A percentile compares a stretch with the other conserved stretches of the same genome.
phyloP scores from a whole-genome alignment of 1,284 basidiomycete genomes.

The Puccinia horiana region DNA sequence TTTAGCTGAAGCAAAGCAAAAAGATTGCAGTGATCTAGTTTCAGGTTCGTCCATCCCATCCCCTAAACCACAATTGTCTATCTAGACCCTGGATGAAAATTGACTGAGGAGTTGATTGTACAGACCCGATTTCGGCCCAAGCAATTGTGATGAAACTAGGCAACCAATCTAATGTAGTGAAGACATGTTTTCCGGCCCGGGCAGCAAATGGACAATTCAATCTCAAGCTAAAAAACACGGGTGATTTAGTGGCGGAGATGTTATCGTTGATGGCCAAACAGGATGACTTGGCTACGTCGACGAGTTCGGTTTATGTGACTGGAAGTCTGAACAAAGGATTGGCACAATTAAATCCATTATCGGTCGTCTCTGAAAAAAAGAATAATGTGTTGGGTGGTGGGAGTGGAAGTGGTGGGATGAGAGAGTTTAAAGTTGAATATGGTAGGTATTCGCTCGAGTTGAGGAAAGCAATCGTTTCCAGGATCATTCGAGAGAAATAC shows the following conservation, averaged over 20 bases:
- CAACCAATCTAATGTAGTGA: slow-evolving; percentile 12
- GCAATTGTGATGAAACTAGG: slow-evolving; percentile 38
- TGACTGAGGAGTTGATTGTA: background rate
- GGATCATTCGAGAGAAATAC: slow-evolving; percentile 35
- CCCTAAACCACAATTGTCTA: background rate
- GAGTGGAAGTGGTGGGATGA: slow-evolving; percentile 37
- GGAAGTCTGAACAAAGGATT: slow-evolving; percentile 31
- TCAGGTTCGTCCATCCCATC: slow-evolving; percentile 18
- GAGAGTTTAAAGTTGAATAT: slow-evolving; percentile 46
- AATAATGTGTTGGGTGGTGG: slow-evolving; percentile 28
- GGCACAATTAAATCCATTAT: slow-evolving; percentile 32
- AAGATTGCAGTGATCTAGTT: slow-evolving; percentile 20
- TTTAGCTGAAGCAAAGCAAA: slow-evolving; percentile 39
- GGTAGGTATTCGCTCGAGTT: slow-evolving; percentile 29
- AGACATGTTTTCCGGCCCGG: slow-evolving; percentile 31
- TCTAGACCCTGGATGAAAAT: background rate
- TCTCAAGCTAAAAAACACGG: slow-evolving; percentile 44
- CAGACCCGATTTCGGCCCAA: slow-evolving; percentile 40
- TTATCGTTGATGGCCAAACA: slow-evolving; percentile 40
- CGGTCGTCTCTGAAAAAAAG: slow-evolving; percentile 39
- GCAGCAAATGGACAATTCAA: slow-evolving; percentile 40
- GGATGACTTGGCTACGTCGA: slow-evolving; percentile 44
- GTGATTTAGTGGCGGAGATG: slow-evolving; percentile 39
- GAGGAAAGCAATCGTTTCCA: slow-evolving; percentile 33
- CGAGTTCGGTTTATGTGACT: slow-evolving; percentile 9